Base-by-base conservation (phyloP, 805 yeast genomes). In the Candida montana region DNA sequence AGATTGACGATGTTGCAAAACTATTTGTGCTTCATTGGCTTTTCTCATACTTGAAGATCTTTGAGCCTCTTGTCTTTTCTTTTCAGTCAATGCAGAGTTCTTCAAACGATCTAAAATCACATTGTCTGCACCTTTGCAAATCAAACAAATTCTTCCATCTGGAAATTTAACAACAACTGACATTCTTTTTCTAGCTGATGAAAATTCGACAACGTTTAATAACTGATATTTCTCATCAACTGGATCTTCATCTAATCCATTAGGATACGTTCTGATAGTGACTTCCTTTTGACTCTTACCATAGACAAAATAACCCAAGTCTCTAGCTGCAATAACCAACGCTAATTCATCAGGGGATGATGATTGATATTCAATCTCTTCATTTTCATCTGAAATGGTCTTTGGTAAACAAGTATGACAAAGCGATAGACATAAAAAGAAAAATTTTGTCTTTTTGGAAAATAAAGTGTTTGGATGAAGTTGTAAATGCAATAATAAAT, bases 321-420 rank as follows among this genome's bases (percentile, higher is more conserved):
- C 99, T 51, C 96, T 73, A 0, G 99, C 99, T 1, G 98, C 99
- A 35, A 83, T 78, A 3, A 93, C 91, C 24, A 93, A 66, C 0
- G 99, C 99, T 37, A 90, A 64, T 59, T 93, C 99, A 63, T 93
- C 99, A 0, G 99, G 99, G 0, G 97, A 90, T 0, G 98, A 80
- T 0, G 98, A 87, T 58, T 91, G 97, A 54, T 93, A 93, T 42
- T 78, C 81, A 19, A 89, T 75, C 18, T 70, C 67, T 18, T 70
- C 79, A 3, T 53, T 61, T 1, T 60, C 63, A 10, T 53, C 60
- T 17, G 54, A 53, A 1, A 58, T 51, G 32, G 64, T 72, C 48
- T 82, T 81, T 2, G 98, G 98, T 36, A 87, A 65, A 58, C 98
- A 91, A 0, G 93, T 75, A 57, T 90, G 96, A 54, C 99, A 93